These are phyloP conservation scores for Wickerhamomyces rabaulensis DNA, from an alignment of 805 yeast genomes.

Conservation along the genomic window DNA sequence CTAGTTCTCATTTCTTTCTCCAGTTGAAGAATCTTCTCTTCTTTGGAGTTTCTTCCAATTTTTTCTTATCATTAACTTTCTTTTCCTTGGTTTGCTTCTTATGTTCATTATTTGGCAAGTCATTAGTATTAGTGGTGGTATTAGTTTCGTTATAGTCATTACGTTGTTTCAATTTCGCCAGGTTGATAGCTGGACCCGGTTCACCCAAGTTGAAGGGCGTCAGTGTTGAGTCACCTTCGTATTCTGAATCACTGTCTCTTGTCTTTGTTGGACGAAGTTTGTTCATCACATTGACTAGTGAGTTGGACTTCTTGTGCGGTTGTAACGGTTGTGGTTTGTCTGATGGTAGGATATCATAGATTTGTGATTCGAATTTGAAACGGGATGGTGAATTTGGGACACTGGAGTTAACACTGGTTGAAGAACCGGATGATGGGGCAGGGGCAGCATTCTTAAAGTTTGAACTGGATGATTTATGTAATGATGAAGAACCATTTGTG, in stretches of 20 bases:
- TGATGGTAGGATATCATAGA: conserved; percentile 30
- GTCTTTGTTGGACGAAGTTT: conserved; percentile 12
- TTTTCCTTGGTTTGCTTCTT: neutral
- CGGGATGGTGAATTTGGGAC: conserved; percentile 17
- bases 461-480: conserved; percentile 9
- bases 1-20: conserved; percentile 7
- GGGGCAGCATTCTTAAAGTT: conserved; percentile 18
- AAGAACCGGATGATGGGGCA: conserved; percentile 12
- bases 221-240: conserved; percentile 19
- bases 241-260: conserved; percentile 5
- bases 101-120: neutral
- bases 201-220: conserved; percentile 24
- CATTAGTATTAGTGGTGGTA: neutral
- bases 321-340: neutral
- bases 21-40: conserved; percentile 11
- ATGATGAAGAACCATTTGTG: conserved; percentile 3
- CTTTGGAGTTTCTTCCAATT: conserved; percentile 1
- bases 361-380: conserved; percentile 33
- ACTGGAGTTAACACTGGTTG: conserved; percentile 13
- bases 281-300: conserved; percentile 16
- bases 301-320: conserved; percentile 20
- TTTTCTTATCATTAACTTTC: neutral
- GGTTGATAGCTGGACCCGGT: conserved; percentile 24
- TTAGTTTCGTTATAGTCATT: neutral
- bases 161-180: conserved; percentile 23